Evolutionary conservation across 352 stramenopile species (phyloP).

Genomic region (Globisporangium cylindrosporum): DNA sequence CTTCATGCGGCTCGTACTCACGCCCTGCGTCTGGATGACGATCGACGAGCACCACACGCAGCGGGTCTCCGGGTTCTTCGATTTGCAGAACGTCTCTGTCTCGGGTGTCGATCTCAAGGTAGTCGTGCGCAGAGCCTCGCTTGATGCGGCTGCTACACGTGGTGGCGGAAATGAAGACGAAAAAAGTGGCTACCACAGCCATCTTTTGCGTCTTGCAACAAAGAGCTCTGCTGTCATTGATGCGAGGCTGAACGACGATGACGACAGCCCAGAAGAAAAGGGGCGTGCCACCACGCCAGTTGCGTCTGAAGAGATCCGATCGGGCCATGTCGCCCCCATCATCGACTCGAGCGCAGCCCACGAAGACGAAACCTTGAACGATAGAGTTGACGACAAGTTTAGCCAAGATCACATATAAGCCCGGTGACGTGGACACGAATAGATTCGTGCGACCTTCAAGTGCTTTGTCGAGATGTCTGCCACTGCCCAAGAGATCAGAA

Average conservation of each 20-base stretch:
- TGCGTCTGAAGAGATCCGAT: neutral
- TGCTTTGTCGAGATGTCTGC: no score
- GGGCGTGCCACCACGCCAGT: neutral
- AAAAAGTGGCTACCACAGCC: neutral
- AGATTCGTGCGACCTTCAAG: no score
- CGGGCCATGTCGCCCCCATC: neutral
- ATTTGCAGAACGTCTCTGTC: neutral
- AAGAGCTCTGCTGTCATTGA: neutral
- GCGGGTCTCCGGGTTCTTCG: conserved; percentile 2
- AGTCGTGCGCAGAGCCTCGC: neutral
- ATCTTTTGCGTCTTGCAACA: neutral
- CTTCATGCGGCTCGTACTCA: conserved; percentile 30
- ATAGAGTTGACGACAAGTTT: neutral
- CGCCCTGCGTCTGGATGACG: conserved; percentile 36
- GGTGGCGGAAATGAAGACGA: neutral
- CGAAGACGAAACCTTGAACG: neutral
- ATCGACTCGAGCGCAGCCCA: neutral
- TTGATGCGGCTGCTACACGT: neutral
- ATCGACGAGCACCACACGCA: conserved; percentile 30
- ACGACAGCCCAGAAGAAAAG: neutral
- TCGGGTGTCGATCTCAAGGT: conserved; percentile 1
- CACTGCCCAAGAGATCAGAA: neutral
- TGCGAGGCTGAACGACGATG: neutral
- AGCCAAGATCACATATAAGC: neutral
- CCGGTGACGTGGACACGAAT: neutral